Conservation (phyloP, 108 stramenopile species). For the Parmales sp. region DNA sequence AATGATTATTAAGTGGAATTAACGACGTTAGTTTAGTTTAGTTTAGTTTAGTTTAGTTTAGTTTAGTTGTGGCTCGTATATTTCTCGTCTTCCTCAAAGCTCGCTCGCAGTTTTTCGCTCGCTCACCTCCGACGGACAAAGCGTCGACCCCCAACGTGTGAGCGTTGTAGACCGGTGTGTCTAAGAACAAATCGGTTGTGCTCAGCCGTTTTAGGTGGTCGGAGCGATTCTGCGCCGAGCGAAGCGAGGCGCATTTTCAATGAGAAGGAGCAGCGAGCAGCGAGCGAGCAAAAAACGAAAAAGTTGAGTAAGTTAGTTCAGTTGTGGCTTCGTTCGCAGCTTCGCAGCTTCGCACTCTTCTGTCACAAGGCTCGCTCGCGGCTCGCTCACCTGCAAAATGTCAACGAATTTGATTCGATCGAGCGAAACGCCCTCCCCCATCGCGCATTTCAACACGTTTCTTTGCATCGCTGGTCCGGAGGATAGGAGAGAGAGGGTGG, state of each 20-base stretch:
- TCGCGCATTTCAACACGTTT: no score
- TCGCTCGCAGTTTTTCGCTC: conserved; percentile 13
- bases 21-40: background rate
- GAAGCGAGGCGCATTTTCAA: no score
- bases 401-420: no score
- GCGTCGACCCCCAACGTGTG: conserved; percentile 73
- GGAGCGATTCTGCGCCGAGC: no score
- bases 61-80: background rate
- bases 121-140: conserved; percentile 51
- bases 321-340: no score
- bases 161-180: conserved; percentile 75
- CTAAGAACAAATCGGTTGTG: conserved; percentile 69
- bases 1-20: background rate
- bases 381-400: no score
- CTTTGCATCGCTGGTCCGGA: conserved; percentile 59
- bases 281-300: no score
- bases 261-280: no score
- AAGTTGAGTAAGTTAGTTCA: no score
- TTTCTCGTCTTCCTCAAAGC: background rate
- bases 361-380: no score
- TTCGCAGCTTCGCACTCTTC: no score
- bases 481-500: conserved; percentile 66
- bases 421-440: no score
- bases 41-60: background rate
- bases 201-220: conserved; percentile 57